Conservation (phyloP, 441 rosid genomes). For the Brassica hybrid region DNA sequence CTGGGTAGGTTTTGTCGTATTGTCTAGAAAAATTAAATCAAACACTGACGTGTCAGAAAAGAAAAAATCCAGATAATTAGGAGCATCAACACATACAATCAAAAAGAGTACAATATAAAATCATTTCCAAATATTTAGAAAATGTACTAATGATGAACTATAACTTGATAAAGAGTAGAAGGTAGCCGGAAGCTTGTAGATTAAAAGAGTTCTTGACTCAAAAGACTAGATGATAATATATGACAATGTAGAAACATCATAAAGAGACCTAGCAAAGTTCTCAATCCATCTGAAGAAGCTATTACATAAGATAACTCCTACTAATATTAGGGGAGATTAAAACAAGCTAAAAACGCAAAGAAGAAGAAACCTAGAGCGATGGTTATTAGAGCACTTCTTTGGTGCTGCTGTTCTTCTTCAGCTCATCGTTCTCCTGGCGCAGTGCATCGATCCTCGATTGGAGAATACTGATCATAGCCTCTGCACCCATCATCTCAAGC, state of each 20-base stretch:
- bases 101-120: neutral
- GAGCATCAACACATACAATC: neutral
- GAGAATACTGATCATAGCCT: conserved; percentile 79
- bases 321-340: conserved; percentile 5
- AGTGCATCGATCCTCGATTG: conserved; percentile 68
- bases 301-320: conserved; percentile 12
- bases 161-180: neutral
- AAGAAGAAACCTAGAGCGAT: conserved; percentile 29
- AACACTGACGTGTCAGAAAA: neutral
- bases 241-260: conserved; percentile 10
- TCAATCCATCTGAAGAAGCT: conserved; percentile 16
- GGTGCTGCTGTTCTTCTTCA: conserved; percentile 52
- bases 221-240: conserved; percentile 31
- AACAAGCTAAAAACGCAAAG: conserved; percentile 35
- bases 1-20: conserved; percentile 35
- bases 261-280: neutral
- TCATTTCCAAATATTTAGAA: neutral
- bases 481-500: conserved; percentile 86
- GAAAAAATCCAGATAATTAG: neutral
- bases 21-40: neutral
- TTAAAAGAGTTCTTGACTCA: neutral
- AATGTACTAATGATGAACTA: neutral
- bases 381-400: conserved; percentile 32
- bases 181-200: conserved; percentile 2
- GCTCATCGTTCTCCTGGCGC: conserved; percentile 72